A percentile compares a stretch with the other conserved stretches of the same genome.
Evolutionary conservation across 768 basidiomycete species (phyloP).

Genomic region (Lactarius indigo): DNA sequence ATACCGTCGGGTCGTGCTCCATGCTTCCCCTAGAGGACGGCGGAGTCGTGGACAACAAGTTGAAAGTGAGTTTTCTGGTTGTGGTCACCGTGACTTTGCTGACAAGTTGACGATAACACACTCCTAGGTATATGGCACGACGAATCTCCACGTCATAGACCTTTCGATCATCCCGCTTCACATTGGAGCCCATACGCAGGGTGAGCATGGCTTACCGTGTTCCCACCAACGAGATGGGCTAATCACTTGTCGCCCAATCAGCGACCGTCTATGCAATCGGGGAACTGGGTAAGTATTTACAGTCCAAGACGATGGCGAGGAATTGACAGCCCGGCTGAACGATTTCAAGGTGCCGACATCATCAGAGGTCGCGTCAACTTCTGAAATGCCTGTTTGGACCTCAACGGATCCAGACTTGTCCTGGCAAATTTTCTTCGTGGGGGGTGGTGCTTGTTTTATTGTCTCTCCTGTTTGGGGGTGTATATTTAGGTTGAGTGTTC

Average conservation of each 20-base stretch:
- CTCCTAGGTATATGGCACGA: slow-evolving; percentile 30
- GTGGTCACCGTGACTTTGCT: not conserved
- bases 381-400: not conserved
- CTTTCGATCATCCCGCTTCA: slow-evolving; percentile 32
- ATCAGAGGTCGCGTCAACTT: slow-evolving; percentile 15
- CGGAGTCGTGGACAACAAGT: slow-evolving; percentile 23
- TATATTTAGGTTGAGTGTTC: no score
- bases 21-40: slow-evolving; percentile 24
- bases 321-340: not conserved
- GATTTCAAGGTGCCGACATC: slow-evolving; percentile 20
- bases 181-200: slow-evolving; percentile 27
- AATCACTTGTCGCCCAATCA: not conserved
- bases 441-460: not conserved
- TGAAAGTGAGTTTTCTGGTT: slow-evolving; percentile 9
- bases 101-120: not conserved
- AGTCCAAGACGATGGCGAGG: not conserved
- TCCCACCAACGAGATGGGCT: not conserved
- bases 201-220: slow-evolving; percentile 1
- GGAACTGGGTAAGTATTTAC: slow-evolving; percentile 15
- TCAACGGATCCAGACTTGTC: not conserved
- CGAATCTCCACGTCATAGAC: slow-evolving; percentile 33
- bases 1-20: slow-evolving; percentile 19
- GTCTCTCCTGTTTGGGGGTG: not conserved
- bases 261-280: slow-evolving; percentile 24
- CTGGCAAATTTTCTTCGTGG: not conserved